These are phyloP conservation scores for Pelargonium fulgidum DNA, from an alignment of 441 rosid genomes.

Conservation along the genomic window DNA sequence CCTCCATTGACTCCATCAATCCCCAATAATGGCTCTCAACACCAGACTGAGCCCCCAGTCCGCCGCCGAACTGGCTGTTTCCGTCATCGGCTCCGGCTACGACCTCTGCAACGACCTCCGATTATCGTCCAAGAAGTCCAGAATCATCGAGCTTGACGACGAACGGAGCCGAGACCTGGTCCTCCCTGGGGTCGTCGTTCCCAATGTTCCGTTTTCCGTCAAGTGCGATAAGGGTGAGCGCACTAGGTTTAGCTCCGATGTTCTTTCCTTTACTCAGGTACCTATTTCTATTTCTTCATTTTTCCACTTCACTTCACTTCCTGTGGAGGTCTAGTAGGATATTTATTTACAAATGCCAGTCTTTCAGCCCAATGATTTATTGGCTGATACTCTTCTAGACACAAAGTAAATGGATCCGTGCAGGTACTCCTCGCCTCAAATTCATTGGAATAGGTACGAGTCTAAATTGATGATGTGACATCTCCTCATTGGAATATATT, in stretches of 20 bases:
- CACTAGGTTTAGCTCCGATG: slow-evolving; percentile 68
- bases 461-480: no score
- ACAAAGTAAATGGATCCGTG: no score
- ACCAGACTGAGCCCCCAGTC: slow-evolving; percentile 53
- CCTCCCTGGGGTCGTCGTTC: slow-evolving; percentile 67
- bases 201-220: slow-evolving; percentile 48
- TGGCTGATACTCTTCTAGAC: no score
- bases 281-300: neutral
- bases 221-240: slow-evolving; percentile 95
- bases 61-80: slow-evolving; percentile 79
- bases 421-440: no score
- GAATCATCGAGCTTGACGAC: slow-evolving; percentile 53
- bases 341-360: no score
- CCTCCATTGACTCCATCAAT: neutral
- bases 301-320: neutral
- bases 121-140: slow-evolving; percentile 47
- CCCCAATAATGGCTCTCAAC: slow-evolving; percentile 33
- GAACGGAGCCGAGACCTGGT: slow-evolving; percentile 43
- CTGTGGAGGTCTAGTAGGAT: no score
- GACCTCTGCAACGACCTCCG: slow-evolving; percentile 59
- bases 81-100: slow-evolving; percentile 77
- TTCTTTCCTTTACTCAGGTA: slow-evolving; percentile 82
- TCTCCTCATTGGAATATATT: no score
- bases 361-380: no score
- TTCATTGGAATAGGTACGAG: no score